Evolutionary conservation across 116 monocot genomes (phyloP), one percentile per base, ranked within the genome.

Genomic region (Cymodocea nodosa): DNA sequence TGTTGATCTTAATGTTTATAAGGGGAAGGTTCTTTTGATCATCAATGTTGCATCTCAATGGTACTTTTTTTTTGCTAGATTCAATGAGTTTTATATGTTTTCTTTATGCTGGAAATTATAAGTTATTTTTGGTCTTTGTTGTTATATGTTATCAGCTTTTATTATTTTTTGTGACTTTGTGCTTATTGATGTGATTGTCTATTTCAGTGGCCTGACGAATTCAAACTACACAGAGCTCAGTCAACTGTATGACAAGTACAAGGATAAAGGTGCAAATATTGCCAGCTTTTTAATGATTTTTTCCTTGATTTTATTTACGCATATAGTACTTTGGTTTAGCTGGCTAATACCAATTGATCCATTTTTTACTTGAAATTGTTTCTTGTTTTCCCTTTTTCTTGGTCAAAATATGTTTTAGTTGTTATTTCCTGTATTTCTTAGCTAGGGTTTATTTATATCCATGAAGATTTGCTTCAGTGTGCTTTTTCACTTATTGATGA

Each of bases 31-130:
- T 25, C 75, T 89, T 54, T 74, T 89, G 34, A 89, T 89, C 71
- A 89, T 94, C 52, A 89, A 94, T 79, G 94, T 89, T 71, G 94
- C 94, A 60, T 94, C 89, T 64, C 74, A 89, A 70, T 94, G 94
- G 89, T 89, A 80, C 4, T 64, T n/a, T 23, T n/a, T 23, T 44
- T 44, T 4, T 44, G 44, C 9, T 44, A 44, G 44, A 44, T 44
- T 44, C 30, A 44, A 44, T 44, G 44, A 44, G 11, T 44, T 44
- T 44, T 6, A 44, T 30, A 44, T 44, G 15, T 12, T 23, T 63
- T 50, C 20, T 34, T 1, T 20, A 22, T 35, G 39, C 34, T 7
- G 52, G 15, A 68, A 20, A 16, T 8, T 56, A 14, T 25, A 17
- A 6, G 8, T 35, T 2, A 10, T 25, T 24, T 25, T 9, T 35